Conservation (phyloP, 257 asterid genomes). For the Solanum chaucha region DNA sequence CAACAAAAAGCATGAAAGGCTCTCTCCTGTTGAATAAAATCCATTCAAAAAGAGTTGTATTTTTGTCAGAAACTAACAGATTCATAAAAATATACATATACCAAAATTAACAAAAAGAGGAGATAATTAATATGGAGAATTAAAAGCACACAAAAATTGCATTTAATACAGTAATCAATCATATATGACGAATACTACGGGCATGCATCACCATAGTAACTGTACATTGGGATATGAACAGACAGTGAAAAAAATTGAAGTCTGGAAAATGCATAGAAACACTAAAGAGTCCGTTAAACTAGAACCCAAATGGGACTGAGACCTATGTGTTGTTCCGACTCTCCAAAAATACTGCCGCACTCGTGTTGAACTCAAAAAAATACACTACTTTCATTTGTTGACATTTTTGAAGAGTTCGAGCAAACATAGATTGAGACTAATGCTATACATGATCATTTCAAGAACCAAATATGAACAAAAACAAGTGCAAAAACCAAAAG, state of each 20-base stretch:
- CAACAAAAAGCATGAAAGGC: slow-evolving; percentile 32
- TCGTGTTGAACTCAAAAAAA: background rate
- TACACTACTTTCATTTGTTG: background rate
- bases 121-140: background rate
- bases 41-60: background rate
- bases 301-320: too few relatives aligned
- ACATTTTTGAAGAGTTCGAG: background rate
- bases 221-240: slow-evolving; percentile 1
- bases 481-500: background rate
- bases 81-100: background rate
- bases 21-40: slow-evolving; percentile 25
- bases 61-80: background rate
- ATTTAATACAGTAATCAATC: background rate
- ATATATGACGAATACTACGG: background rate
- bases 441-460: background rate
- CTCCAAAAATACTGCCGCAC: background rate
- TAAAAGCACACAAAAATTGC: background rate
- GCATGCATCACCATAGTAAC: background rate
- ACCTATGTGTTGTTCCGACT: background rate
- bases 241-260: background rate
- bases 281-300: background rate
- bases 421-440: background rate
- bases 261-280: background rate
- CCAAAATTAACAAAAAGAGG: background rate
- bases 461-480: background rate